Evolutionary conservation across 129 eudicot genomes (phyloP), one percentile per base, ranked within the genome.

Genomic region (Flaveria ramosissima): DNA sequence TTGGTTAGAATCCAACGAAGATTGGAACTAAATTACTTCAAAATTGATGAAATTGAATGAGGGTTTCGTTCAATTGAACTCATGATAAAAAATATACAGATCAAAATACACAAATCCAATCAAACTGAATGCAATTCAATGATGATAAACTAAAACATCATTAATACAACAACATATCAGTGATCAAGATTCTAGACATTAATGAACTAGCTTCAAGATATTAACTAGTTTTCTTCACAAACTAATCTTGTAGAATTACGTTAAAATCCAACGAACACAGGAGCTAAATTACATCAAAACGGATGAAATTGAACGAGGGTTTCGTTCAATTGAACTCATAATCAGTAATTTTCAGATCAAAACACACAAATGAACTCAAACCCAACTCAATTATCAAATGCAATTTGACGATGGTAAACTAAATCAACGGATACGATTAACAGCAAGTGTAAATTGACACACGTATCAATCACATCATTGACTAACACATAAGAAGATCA

Each of bases 401-500:
- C 42, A 61, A 39, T 14, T 42, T 26, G 45, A 60, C 7, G 27
- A 74, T 16, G 16, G 16, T 16, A 74, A 69, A 70, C 1, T 0
- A 59, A 59, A 20, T 12, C 12, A 59, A 59, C 36, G 65, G 65
- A 20, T 3, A 0, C 2, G 19, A 61, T 41, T 13, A 20, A 47
- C 14, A 13, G 7, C 6, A 12, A 23, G 47, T 7, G 20, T 20
- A 19, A 61, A 26, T 64, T 64, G 45, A 32, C 47, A 15, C 78
- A 74, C 76, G 63, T 71, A 30, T 71, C 65, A 21, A 30, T 74
- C 43, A 74, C 52, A 30, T 71, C 65, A 21, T 52, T 74, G 57
- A 74, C 52, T 43, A 26, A 74, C 0, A 43, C 1, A 43, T 1
- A 73, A 73, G 3, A 42, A 45, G 14, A 63, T n/a, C 24, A 3